phyloP scores from a whole-genome alignment of 495 filamentous ascomycete genomes.

The Xylaria intraflava region DNA sequence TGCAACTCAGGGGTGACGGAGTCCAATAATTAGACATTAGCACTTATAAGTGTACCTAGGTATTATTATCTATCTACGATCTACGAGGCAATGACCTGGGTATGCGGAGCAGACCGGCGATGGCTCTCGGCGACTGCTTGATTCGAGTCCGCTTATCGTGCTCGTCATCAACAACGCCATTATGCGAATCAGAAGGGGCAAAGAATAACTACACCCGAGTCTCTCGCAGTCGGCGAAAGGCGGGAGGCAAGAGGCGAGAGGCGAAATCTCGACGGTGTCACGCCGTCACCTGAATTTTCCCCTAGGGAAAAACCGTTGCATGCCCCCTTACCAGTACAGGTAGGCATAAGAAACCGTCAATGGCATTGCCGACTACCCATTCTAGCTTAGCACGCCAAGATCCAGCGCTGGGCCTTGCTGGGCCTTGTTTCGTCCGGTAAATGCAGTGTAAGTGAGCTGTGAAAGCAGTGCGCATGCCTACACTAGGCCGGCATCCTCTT shows the following conservation, averaged over 20 bases:
- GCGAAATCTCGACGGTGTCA: constrained; percentile 4
- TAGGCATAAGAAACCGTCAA: not conserved
- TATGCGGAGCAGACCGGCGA: no score
- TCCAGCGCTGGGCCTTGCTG: no score
- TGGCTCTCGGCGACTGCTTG: not conserved
- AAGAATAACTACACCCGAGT: no score
- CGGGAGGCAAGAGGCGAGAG: no score
- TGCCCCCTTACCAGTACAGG: no score
- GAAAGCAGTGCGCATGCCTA: no score
- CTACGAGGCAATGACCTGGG: no score
- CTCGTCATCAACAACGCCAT: not conserved
- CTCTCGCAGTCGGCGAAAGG: no score
- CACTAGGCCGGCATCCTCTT: no score
- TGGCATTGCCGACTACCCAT: not conserved
- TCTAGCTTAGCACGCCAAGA: constrained; percentile 9
- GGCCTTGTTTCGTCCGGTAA: not conserved
- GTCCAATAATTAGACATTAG: no score
- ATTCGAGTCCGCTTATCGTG: not conserved
- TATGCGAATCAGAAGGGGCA: not conserved
- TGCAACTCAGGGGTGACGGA: not conserved
- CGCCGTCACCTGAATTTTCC: not conserved
- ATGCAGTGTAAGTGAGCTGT: not conserved
- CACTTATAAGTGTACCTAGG: no score
- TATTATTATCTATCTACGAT: no score
- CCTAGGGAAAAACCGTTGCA: not conserved